Base-by-base conservation (phyloP, 768 basidiomycete species). In the Lactifluus pinguis region DNA sequence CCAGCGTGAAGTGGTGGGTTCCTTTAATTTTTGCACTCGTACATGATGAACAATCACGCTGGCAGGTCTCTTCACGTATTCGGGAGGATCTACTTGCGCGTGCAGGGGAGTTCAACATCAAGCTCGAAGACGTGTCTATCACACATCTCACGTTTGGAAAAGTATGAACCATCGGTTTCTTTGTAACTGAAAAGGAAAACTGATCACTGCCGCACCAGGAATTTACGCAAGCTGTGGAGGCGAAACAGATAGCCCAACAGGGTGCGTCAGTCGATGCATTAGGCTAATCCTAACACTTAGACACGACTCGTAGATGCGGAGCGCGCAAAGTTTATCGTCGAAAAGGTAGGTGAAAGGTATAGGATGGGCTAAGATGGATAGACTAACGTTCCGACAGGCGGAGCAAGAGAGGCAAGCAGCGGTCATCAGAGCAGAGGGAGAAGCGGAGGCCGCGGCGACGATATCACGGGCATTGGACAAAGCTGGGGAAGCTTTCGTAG, bases 221-320 rank as follows among this genome's bases (percentile, higher is more conserved):
- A 83, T 92, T 93, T 71, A 92, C 92, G 6, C 86, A 89, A 85
- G 97, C 97, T n/a, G 97, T 99, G 9, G 97, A 99, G 76, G 95
- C 95, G 44, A 99, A 99, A 74, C 97, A 98, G 74, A 98, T 99
- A 72, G 97, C 97, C 10, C 97, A 99, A 73, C 97, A 99, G 82
- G 91, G 91, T 92, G 67, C 51, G 76, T 29, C 50, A 10, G 14
- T 45, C 17, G 17, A 15, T 38, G n/a, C 30, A 19, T 14, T 54
- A 39, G 29, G 4, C 41, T 39, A 9, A 49, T 36, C 9, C 25
- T 25, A 7, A 15, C 25, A 32, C 60, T 67, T 6, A 61, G 29
- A 59, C 10, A 25, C 38, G 29, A 17, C 36, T 13, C 42, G 32
- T 66, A 94, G 95, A 98, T 75, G 97, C 97, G 64, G 97, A 99